Evolutionary conservation across 192 early-diverging fungal genomes (phyloP).

Genomic region (Linnemannia elongata): DNA sequence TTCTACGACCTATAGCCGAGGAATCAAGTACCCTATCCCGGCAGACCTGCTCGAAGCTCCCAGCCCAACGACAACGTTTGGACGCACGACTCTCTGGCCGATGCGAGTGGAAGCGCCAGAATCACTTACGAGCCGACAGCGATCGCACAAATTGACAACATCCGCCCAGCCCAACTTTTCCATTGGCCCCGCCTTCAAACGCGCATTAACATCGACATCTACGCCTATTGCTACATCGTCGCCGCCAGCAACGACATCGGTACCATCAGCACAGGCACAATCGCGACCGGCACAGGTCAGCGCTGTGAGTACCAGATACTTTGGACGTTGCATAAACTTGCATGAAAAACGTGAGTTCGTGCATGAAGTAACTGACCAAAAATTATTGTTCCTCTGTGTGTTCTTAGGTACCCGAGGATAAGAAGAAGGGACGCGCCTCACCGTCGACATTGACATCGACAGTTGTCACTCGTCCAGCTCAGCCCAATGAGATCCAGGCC

Average conservation of each 20-base stretch:
- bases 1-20: constrained; percentile 13
- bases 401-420: not conserved
- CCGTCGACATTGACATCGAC: not conserved
- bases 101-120: not conserved
- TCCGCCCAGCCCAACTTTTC: not conserved
- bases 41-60: not conserved
- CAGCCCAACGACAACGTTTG: constrained; percentile 9
- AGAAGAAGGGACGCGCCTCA: not conserved
- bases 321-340: not conserved
- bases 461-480: not conserved
- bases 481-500: not conserved
- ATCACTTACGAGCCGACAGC: not conserved
- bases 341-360: too few species aligned
- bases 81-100: constrained; percentile 10
- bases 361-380: too few species aligned
- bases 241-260: not conserved
- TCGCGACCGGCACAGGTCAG: not conserved
- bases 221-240: not conserved
- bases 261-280: not conserved
- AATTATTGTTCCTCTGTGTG: not conserved
- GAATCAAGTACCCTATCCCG: constrained; percentile 13
- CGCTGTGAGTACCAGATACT: not conserved
- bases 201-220: not conserved
- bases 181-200: constrained; percentile 8
- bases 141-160: not conserved